phyloP scores from a whole-genome alignment of 1,284 basidiomycete species.

The Ceraceosorus guamensis region DNA sequence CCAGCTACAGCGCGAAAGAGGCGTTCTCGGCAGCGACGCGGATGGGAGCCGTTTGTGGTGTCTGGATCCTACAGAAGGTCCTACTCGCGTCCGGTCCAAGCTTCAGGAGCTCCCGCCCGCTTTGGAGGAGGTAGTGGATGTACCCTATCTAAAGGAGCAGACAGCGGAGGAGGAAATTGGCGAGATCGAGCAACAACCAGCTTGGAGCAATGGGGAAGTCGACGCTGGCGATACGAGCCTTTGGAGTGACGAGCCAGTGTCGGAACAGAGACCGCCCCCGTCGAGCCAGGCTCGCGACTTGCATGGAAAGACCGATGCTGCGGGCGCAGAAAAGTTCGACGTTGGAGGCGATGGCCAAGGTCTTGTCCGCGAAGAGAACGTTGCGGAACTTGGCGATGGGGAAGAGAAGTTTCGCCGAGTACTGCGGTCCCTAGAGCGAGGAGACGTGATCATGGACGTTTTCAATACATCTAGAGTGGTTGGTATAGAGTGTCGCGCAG shows the following conservation, averaged over 20 bases:
- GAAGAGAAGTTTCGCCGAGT: constrained; percentile 61
- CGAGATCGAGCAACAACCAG: constrained; percentile 12
- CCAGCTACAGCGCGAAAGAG: constrained; percentile 21
- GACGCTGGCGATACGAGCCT: constrained; percentile 6
- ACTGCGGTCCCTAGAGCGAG: constrained; percentile 62
- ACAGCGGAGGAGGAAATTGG: constrained; percentile 17
- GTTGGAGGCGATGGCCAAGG: background rate
- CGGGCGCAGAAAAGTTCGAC: background rate
- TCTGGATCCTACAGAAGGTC: constrained; percentile 46
- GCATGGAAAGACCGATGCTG: background rate
- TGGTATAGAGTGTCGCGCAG: constrained; percentile 56
- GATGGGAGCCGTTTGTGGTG: constrained; percentile 17
- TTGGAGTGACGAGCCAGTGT: background rate
- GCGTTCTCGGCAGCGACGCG: constrained; percentile 14
- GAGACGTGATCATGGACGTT: constrained; percentile 85
- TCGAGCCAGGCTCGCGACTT: background rate
- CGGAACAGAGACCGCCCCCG: constrained; percentile 2
- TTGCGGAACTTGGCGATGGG: background rate
- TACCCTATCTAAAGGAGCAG: background rate
- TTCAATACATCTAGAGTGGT: constrained; percentile 47
- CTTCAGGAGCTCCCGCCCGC: constrained; percentile 24
- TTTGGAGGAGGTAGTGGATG: background rate
- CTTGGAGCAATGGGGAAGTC: background rate
- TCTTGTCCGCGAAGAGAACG: no score
- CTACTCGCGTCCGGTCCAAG: constrained; percentile 36